These are phyloP conservation scores for Trametes meyenii DNA, from an alignment of 768 basidiomycete genomes.

Conservation along the genomic window DNA sequence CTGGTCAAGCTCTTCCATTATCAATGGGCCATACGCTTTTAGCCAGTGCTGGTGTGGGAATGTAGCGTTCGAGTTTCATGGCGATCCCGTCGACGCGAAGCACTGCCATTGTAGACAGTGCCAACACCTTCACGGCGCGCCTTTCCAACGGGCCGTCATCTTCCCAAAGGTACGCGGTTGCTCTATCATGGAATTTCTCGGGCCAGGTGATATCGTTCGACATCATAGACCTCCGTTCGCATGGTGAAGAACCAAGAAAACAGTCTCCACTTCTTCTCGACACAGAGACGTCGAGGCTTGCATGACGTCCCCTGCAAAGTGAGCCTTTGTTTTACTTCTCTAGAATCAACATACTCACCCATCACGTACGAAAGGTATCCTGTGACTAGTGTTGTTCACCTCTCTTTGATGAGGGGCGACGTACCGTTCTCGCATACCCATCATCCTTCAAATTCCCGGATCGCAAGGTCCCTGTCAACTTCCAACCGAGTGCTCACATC, in stretches of 20 bases:
- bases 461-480: conserved; percentile 30
- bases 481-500: conserved; percentile 36
- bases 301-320: conserved; percentile 39
- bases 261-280: conserved; percentile 38
- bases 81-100: conserved; percentile 38
- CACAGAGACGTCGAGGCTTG: conserved; percentile 21
- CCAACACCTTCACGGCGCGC: conserved; percentile 37
- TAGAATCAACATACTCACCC: too few species aligned
- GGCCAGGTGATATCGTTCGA: neutral
- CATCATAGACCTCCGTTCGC: conserved; percentile 34
- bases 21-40: neutral
- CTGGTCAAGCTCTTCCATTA: neutral
- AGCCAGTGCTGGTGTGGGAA: conserved; percentile 39
- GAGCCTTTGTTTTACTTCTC: neutral
- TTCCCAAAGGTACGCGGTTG: conserved; percentile 33
- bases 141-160: conserved; percentile 41
- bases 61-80: conserved; percentile 35
- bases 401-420: conserved; percentile 38
- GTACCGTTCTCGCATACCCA: conserved; percentile 37
- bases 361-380: conserved; percentile 23
- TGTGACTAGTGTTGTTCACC: conserved; percentile 37
- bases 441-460: conserved; percentile 34
- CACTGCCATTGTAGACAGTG: conserved; percentile 38
- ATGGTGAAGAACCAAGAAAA: conserved; percentile 33
- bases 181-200: neutral